These are phyloP conservation scores for Irpex rosettiformis DNA, from an alignment of 1,284 basidiomycete species.

Conservation along the genomic window DNA sequence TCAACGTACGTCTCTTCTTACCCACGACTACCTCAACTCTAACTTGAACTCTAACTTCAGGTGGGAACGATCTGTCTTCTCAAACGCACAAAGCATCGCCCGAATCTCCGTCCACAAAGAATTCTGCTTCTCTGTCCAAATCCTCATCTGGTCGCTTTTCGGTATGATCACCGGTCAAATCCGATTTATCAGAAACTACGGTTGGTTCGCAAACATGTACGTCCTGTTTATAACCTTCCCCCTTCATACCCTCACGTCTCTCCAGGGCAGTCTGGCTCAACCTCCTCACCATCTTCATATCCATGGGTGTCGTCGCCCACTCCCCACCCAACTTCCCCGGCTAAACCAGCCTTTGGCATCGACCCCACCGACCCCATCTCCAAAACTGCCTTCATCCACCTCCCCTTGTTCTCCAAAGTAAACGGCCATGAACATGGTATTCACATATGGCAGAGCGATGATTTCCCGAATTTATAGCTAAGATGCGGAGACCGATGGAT, in stretches of 20 bases:
- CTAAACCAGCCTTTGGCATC: slow-evolving; percentile 38
- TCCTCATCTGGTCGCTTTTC: slow-evolving; percentile 49
- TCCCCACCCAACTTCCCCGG: slow-evolving; percentile 54
- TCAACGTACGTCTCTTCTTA: slow-evolving; percentile 34
- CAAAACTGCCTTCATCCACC: slow-evolving; percentile 27
- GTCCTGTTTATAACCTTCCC: too few relatives aligned
- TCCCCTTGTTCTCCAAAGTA: slow-evolving; percentile 31
- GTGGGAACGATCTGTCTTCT: background rate
- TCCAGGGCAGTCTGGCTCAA: slow-evolving; percentile 38
- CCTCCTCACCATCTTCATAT: slow-evolving; percentile 41
- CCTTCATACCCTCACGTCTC: too few relatives aligned
- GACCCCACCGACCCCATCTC: slow-evolving; percentile 39
- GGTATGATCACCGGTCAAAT: slow-evolving; percentile 28
- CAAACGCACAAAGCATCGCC: background rate
- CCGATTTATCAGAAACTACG: slow-evolving; percentile 21
- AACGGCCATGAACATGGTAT: slow-evolving; percentile 41
- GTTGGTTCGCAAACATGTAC: slow-evolving; percentile 19
- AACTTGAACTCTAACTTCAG: too few relatives aligned
- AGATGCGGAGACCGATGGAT: slow-evolving; percentile 72
- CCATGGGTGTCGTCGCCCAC: slow-evolving; percentile 56
- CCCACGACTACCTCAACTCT: too few relatives aligned
- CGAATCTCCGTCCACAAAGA: slow-evolving; percentile 18
- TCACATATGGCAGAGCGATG: slow-evolving; percentile 37
- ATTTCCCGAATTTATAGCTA: slow-evolving; percentile 55
- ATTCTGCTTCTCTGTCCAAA: slow-evolving; percentile 58